Conservation (phyloP, 352 stramenopile species). For the Phytophthora fragariae region DNA sequence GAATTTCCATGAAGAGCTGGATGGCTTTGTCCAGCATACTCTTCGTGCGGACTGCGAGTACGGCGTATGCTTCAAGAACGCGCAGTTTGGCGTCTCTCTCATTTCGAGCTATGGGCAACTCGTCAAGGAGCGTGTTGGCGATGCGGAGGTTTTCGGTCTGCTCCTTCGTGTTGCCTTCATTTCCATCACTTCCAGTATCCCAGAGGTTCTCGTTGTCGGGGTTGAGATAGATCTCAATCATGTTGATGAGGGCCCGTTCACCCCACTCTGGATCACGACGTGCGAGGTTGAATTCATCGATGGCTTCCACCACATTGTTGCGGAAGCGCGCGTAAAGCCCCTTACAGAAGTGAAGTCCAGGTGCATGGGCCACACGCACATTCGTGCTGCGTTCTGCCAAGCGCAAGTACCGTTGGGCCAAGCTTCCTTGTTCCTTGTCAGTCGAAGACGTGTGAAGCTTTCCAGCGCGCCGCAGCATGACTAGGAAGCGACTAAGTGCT, state of each 20-base stretch:
- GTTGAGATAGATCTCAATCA: constrained; percentile 96
- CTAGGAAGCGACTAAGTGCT: constrained; percentile 88
- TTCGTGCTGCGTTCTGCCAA: constrained; percentile 77
- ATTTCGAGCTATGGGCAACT: constrained; percentile 66
- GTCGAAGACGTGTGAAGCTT: constrained; percentile 66
- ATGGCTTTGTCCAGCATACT: constrained; percentile 91
- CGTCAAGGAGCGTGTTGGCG: constrained; percentile 88
- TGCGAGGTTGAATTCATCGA: constrained; percentile 92
- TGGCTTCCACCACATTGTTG: constrained; percentile 92
- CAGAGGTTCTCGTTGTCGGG: constrained; percentile 94
- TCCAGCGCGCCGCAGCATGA: constrained; percentile 86
- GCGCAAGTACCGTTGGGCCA: constrained; percentile 76
- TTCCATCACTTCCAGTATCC: constrained; percentile 58
- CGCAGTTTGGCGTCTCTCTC: constrained; percentile 72
- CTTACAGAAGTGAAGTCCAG: constrained; percentile 92
- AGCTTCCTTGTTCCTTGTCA: constrained; percentile 30
- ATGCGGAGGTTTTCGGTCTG: constrained; percentile 89
- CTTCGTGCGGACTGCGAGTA: constrained; percentile 84
- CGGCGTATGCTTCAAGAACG: constrained; percentile 89
- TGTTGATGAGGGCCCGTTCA: constrained; percentile 87
- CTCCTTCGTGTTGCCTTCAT: constrained; percentile 70
- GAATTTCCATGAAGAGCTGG: constrained; percentile 91
- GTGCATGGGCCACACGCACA: constrained; percentile 75
- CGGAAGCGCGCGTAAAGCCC: constrained; percentile 90
- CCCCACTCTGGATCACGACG: constrained; percentile 91